These are phyloP conservation scores for Prorocentrum cordatum DNA, from an alignment of 169 alveolate genomes.

Conservation along the genomic window DNA sequence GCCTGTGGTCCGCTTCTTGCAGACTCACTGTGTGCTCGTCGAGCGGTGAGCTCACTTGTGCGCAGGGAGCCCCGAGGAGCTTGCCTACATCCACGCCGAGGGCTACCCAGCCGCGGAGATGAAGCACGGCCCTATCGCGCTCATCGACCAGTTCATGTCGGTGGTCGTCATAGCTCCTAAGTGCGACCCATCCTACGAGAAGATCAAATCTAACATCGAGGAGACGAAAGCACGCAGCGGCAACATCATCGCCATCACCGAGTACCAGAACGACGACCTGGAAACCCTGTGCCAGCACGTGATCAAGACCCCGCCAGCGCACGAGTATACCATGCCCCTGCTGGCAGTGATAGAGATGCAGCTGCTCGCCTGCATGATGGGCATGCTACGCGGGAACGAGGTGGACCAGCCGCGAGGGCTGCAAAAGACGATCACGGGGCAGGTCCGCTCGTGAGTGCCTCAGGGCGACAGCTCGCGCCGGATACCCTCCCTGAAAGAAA, in stretches of 20 bases:
- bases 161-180: constrained; percentile 71
- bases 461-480: not conserved
- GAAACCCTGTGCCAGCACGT: constrained; percentile 63
- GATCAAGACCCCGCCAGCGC: constrained; percentile 31
- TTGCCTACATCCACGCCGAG: constrained; percentile 90
- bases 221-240: constrained; percentile 82
- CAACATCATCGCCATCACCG: constrained; percentile 79
- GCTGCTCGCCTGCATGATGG: constrained; percentile 48
- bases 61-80: too few species aligned
- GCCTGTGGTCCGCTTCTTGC: too few species aligned
- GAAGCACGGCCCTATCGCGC: constrained; percentile 93
- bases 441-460: too few species aligned
- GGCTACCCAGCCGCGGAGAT: constrained; percentile 92
- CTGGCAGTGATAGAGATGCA: constrained; percentile 39
- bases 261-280: constrained; percentile 71
- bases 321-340: constrained; percentile 37
- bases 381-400: constrained; percentile 26
- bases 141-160: constrained; percentile 78
- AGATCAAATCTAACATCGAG: constrained; percentile 70
- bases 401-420: constrained; percentile 48
- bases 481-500: too few species aligned
- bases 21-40: too few species aligned
- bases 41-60: too few species aligned
- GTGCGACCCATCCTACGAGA: constrained; percentile 66
- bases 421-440: constrained; percentile 1